A percentile compares a stretch with the other conserved stretches of the same genome.
These are phyloP conservation scores for Calvatia gigantea DNA, from an alignment of 768 basidiomycete species.

Conservation along the genomic window DNA sequence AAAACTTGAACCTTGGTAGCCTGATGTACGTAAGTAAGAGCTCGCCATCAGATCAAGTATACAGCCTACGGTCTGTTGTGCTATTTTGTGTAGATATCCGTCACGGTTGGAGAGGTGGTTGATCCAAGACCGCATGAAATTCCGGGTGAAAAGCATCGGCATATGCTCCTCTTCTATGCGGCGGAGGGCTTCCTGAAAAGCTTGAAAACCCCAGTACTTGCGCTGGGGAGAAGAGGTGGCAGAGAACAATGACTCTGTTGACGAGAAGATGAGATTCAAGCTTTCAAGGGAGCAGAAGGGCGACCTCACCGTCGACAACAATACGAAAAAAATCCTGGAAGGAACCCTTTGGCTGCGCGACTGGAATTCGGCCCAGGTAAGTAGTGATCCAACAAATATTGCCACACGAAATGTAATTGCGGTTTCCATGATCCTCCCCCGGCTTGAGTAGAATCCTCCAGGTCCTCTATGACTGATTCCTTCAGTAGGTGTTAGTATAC, in stretches of 20 bases:
- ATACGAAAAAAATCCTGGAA: conserved; percentile 91
- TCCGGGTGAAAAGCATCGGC: conserved; percentile 88
- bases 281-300: background rate
- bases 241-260: conserved; percentile 80
- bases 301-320: conserved; percentile 81
- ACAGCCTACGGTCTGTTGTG: conserved; percentile 69
- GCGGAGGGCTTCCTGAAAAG: conserved; percentile 77
- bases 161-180: conserved; percentile 62
- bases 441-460: conserved; percentile 46
- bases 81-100: conserved; percentile 86
- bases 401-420: conserved; percentile 91
- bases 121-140: conserved; percentile 96
- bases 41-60: background rate
- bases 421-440: conserved; percentile 75
- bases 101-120: conserved; percentile 90
- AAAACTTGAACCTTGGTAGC: conserved; percentile 72
- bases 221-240: conserved; percentile 80
- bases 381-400: conserved; percentile 72
- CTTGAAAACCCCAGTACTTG: conserved; percentile 95
- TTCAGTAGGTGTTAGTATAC: conserved; percentile 20
- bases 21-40: conserved; percentile 31
- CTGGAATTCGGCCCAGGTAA: conserved; percentile 45
- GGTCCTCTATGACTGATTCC: conserved; percentile 59
- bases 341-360: conserved; percentile 46
- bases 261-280: background rate